Base-by-base conservation (phyloP, 331 rosid species). In the Quercus tomentella region DNA sequence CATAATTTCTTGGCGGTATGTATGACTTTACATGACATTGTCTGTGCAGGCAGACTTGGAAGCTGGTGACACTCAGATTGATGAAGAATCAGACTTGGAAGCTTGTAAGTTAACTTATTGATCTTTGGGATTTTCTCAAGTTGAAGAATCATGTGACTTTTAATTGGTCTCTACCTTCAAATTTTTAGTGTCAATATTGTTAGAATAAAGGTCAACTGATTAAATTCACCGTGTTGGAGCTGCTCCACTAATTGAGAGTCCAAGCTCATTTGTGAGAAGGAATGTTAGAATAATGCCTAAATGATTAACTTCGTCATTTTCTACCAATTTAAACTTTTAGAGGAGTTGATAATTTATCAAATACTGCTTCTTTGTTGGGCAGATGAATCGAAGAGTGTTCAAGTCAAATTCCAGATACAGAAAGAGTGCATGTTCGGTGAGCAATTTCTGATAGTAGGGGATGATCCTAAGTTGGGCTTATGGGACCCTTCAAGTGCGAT, bases 361-460 rank as follows among this genome's bases (percentile, higher is more conserved):
- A 41, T 41, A 30, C 45, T 51, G 25, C 58, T 51, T 70, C 78
- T 43, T 6, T 81, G 75, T 77, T 83, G 16, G 73, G 84, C 92
- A 95, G 99, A 85, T 81, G 82, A 82, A 80, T 70, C 87, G 0
- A 91, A 86, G 70, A 61, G 77, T 4, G 89, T 88, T 69, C 91
- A 49, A 12, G 89, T 93, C 76, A 88, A 77, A 77, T 86, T 95
- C 84, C 91, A 79, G 86, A 70, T 92, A 49, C 90, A 81, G 82
- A 94, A 86, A 83, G 73, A 83, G 33, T 94, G 98, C 73, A 21
- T 23, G 60, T 94, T 88, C 15, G 97, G 96, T 33, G 92, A 92
- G 82, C 88, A 91, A 22, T 94, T 94, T 83, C 82, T 86, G 70
- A 14, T 95, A 18, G 97, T 91, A n/a, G 99, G 99, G 63, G 92